A percentile compares a stretch with the other conserved stretches of the same genome.
phyloP scores from a whole-genome alignment of 257 asterid species.

The Solanum infundibuliforme region DNA sequence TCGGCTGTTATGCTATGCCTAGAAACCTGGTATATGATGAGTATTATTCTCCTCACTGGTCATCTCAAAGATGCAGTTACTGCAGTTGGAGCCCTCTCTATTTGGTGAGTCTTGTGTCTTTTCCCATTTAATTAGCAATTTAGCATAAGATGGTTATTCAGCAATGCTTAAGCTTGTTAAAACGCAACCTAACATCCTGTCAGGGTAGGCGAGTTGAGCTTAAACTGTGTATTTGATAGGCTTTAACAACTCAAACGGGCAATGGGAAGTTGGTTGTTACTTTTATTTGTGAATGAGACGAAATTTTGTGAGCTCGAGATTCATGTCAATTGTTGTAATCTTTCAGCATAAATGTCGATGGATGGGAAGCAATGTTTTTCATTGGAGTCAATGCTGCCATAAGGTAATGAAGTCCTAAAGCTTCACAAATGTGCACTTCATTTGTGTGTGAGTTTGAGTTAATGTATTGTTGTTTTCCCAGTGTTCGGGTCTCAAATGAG shows the following conservation, averaged over 20 bases:
- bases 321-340: not conserved
- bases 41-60: slow-evolving; percentile 62
- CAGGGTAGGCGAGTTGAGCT: not conserved
- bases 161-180: not conserved
- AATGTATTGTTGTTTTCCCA: not conserved
- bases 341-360: slow-evolving; percentile 58
- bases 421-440: not conserved
- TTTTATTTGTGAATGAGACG: not conserved
- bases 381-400: slow-evolving; percentile 76
- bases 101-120: slow-evolving; percentile 38
- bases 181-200: not conserved
- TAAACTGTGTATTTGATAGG: not conserved
- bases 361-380: slow-evolving; percentile 65
- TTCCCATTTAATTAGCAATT: not conserved
- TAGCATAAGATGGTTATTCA: not conserved
- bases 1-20: slow-evolving; percentile 89
- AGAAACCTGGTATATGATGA: slow-evolving; percentile 85
- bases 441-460: not conserved
- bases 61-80: slow-evolving; percentile 56
- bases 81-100: slow-evolving; percentile 75
- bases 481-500: slow-evolving; percentile 69
- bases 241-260: not conserved
- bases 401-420: slow-evolving; percentile 32
- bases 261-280: not conserved
- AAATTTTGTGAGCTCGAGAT: not conserved